Evolutionary conservation across 2,329 filamentous ascomycete genomes (phyloP).

Genomic region (Pestalotiopsis sp.): DNA sequence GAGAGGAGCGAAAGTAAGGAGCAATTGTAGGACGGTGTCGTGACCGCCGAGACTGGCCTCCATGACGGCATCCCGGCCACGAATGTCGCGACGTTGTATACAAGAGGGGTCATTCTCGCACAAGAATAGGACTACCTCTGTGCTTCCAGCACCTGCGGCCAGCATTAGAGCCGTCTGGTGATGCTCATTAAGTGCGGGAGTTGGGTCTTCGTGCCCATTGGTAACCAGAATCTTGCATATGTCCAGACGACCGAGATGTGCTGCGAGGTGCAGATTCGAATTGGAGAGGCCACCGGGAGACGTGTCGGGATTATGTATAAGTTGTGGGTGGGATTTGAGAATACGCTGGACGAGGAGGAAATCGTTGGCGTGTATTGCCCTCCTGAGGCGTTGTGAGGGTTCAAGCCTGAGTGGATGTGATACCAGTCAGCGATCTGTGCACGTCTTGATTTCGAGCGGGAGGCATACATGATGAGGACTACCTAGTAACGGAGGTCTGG

Average conservation of each 20-base stretch:
- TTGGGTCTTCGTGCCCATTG: constrained; percentile 74
- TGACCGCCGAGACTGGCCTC: constrained; percentile 62
- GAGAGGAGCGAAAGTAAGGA: constrained; percentile 62
- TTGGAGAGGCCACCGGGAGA: constrained; percentile 71
- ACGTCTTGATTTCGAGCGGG: neutral
- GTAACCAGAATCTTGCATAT: constrained; percentile 72
- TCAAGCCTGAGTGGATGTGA: constrained; percentile 63
- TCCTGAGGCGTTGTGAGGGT: constrained; percentile 74
- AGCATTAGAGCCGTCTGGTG: constrained; percentile 84
- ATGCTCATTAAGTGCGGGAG: constrained; percentile 76
- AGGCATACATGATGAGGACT: neutral
- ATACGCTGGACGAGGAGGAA: constrained; percentile 74
- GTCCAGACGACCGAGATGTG: constrained; percentile 68
- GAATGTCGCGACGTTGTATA: constrained; percentile 66
- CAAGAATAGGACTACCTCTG: constrained; percentile 74
- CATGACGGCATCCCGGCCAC: constrained; percentile 75
- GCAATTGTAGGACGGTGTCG: constrained; percentile 66
- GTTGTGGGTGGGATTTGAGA: constrained; percentile 68
- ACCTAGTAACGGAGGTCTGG: neutral
- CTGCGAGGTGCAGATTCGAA: constrained; percentile 81
- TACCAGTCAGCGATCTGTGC: neutral
- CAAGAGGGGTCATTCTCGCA: constrained; percentile 64
- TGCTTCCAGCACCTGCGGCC: constrained; percentile 69
- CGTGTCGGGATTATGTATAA: constrained; percentile 79
- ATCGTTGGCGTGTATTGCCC: constrained; percentile 79